Evolutionary conservation across 352 stramenopile species (phyloP), one percentile per base, ranked within the genome.

Genomic region (Globisporangium heterothallicum): DNA sequence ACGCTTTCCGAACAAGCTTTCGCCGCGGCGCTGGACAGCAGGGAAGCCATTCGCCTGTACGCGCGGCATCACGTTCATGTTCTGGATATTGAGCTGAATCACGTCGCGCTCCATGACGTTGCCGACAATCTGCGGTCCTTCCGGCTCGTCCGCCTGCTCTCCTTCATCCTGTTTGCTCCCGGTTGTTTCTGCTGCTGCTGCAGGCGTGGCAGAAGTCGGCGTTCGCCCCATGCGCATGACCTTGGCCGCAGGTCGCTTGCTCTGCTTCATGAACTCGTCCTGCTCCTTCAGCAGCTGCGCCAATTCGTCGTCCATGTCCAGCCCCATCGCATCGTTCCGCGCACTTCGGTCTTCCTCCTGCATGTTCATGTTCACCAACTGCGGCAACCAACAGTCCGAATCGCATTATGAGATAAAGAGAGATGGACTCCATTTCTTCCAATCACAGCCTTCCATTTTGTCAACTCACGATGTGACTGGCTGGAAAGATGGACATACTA

Each of bases 251-350:
- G 80, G 78, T 13, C 52, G 43, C 59, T 86, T 74, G 34, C 71
- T 72, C 56, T 81, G 63, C 12, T 64, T 64, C 45, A 91, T 61
- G 34, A 94, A 94, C 27, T 74, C 63, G 59, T 94, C 83, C 63
- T 94, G 83, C 54, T 94, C 83, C 34, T 78, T 72, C 18, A 94
- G 65, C 34, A 94, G 74, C 55, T 79, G 77, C 64, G 80, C 74
- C 25, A 94, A 58, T 49, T 94, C 83, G 24, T 71, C 77, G 43
- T 94, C 79, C 59, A 93, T 64, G 56, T 93, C 75, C 29, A 92
- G 61, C 4, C 61, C 58, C 6, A 36, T 45, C 26, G 35, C 29
- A 36, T 18, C 19, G 25, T 25, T 49, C n/a, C 38, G 19, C 12
- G 35, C 19, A 18, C 21, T 6, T 6, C 6, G 19, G n/a, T 40